Base-by-base conservation (phyloP, 2,329 filamentous ascomycete species). In the Cryoendolithus antarcticus region DNA sequence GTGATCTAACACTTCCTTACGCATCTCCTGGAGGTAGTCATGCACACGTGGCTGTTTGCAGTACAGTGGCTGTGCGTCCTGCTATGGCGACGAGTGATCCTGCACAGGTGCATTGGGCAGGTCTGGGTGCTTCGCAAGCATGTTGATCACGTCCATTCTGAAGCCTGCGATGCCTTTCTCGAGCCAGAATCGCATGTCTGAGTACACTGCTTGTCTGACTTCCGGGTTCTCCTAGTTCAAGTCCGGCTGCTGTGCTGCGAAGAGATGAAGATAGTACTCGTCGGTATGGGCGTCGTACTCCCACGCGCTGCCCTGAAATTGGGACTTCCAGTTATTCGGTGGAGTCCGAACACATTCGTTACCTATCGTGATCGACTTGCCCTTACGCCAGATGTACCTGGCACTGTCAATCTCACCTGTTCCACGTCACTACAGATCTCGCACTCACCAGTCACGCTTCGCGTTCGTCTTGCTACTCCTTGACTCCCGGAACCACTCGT, bases 221-320 rank as follows among this genome's bases (percentile, higher is more conserved):
- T 72, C 74, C 0, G 69, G 66, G 41, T 80, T 82, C 53, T 89
- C 82, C 82, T 82, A 91, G 61, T 91, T 91, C 9, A 91, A 68
- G 50, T 91, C 85, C 0, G 85, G 84, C 56, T 89, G 84, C 46
- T 83, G 75, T 5, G 71, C 72, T 6, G 79, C 77, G 57, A 85
- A 93, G 9, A 91, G 68, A 45, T 82, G 77, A 0, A 88, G 72
- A 52, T 85, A 88, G 57, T 85, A 88, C 59, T 88, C 80, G 36
- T 70, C 67, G 0, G 80, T 84, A n/a, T 61, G 55, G 47, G 82
- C 75, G 50, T 86, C 82, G 65, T 75, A 88, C 43, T 77, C 65
- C 81, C 80, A 85, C 0, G 71, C 69, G 43, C 66, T 74, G 9
- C 54, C 53, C 11, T 57, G 58, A 76, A 82, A 62, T 67, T 75